Percentiles rank a stretch among this genome's conserved stretches.
Evolutionary conservation across 495 filamentous ascomycete genomes (phyloP).

Genomic region (Zalerion maritima): DNA sequence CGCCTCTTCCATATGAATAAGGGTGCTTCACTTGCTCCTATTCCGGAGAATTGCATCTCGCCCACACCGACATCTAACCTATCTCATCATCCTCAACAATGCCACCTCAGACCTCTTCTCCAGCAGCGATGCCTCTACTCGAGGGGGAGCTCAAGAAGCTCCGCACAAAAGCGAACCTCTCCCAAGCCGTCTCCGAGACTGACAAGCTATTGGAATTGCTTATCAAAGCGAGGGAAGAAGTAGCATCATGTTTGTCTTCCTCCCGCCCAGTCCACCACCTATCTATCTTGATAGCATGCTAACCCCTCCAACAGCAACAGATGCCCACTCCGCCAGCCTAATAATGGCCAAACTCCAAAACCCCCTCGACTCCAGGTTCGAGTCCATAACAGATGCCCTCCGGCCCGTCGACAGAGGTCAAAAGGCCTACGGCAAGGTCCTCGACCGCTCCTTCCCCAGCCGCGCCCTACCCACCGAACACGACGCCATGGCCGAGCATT

Average conservation of each 20-base stretch:
- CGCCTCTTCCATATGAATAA: too few relatives aligned
- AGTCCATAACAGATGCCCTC: conserved; percentile 60
- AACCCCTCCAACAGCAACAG: conserved; percentile 23
- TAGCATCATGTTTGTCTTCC: conserved; percentile 43
- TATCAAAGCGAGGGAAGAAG: conserved; percentile 50
- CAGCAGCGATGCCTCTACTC: conserved; percentile 48
- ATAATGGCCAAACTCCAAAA: conserved; percentile 74
- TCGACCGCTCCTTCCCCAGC: conserved; percentile 71
- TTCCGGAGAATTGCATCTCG: conserved; percentile 2
- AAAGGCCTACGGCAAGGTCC: conserved; percentile 63
- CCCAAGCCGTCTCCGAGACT: conserved; percentile 57
- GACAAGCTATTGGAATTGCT: conserved; percentile 69
- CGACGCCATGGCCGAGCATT: conserved; percentile 64
- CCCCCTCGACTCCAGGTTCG: conserved; percentile 62
- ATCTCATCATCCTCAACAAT: not conserved
- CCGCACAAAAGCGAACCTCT: conserved; percentile 52
- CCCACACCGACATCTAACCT: conserved; percentile 4
- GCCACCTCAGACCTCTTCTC: not conserved
- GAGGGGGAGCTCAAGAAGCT: conserved; percentile 60
- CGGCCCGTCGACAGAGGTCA: conserved; percentile 66
- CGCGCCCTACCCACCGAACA: conserved; percentile 66
- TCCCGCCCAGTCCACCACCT: not conserved
- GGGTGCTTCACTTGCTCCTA: not conserved
- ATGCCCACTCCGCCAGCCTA: conserved; percentile 52
- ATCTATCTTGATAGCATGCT: conserved; percentile 6